Evolutionary conservation across 305 asterid genomes (phyloP), one percentile per base, ranked within the genome.

Genomic region (Fraxinus latifolia): DNA sequence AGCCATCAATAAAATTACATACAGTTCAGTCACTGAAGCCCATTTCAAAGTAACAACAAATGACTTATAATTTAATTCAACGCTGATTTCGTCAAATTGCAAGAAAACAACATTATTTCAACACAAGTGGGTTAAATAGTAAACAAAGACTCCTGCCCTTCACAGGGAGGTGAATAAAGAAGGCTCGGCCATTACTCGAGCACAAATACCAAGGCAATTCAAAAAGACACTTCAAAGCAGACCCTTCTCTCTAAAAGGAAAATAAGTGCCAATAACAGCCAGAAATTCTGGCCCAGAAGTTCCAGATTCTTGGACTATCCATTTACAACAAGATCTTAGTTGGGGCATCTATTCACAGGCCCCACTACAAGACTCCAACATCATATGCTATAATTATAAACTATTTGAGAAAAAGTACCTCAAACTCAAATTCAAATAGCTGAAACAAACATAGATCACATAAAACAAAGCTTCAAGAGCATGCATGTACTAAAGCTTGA

Each of bases 291-390:
- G 73, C 7, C 73, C 73, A 65, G 37, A 29, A 68, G 65, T 78
- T 19, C 15, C 53, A 65, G 85, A 84, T 86, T 86, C 82, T 81
- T 37, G 82, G 76, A 36, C 79, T 34, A 77, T 58, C 85, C 77
- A 82, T 72, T 73, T 55, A 68, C 84, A 53, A 76, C 85, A 82
- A 86, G 78, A 83, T 84, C 88, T 44, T 72, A 70, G 82, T 53
- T 85, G 81, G 62, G 85, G 82, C 83, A 86, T 85, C 87, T 60
- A 83, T 83, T 89, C 80, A 84, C 37, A 85, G 90, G 87, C 47
- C 91, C 92, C 92, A 87, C 90, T 55, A 76, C 84, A 39, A 67
- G 23, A 84, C 62, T 65, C 44, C 78, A 53, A 73, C 58, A 77
- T 25, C 85, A 81, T 53, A 44, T 23, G 31, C 39, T 31, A 68